phyloP scores from a whole-genome alignment of 1,139 yeast species.

The Yarrowia galli region DNA sequence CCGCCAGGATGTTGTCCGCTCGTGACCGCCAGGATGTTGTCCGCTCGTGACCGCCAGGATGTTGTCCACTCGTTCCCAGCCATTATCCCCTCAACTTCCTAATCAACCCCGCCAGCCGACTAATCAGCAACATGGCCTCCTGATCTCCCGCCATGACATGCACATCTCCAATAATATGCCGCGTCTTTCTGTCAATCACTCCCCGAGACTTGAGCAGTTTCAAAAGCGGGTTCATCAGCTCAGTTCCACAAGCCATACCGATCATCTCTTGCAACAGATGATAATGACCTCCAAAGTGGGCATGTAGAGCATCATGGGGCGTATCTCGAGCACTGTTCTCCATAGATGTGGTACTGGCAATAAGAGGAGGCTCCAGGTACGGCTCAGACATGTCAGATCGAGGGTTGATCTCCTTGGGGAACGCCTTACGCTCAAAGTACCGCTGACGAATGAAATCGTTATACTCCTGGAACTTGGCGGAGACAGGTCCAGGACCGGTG shows the following conservation, averaged over 20 bases:
- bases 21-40: too few species aligned
- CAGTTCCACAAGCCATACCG: conserved; percentile 16
- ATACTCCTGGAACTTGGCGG: conserved; percentile 23
- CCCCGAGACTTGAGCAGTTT: conserved; percentile 5
- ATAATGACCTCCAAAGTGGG: conserved; percentile 11
- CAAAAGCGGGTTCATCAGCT: conserved; percentile 19
- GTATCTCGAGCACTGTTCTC: not conserved
- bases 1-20: not conserved
- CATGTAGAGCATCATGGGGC: not conserved
- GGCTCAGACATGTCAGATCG: not conserved
- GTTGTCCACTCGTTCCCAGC: not conserved
- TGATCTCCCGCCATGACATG: conserved; percentile 9
- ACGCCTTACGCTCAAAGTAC: conserved; percentile 15
- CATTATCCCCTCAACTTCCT: conserved; percentile 11
- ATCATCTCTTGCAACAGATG: conserved; percentile 8
- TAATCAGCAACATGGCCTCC: conserved; percentile 10
- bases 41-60: conserved; percentile 1
- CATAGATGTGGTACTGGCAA: not conserved
- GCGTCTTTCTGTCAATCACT: conserved; percentile 13
- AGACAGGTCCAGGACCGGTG: conserved; percentile 25
- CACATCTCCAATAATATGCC: conserved; percentile 1
- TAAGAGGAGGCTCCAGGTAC: conserved; percentile 2
- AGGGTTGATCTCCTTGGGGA: not conserved
- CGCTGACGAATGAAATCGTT: conserved; percentile 6
- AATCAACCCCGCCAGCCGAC: conserved; percentile 1